Evolutionary conservation across 1,139 yeast species (phyloP).

Genomic region (Lizanozyma gosingica): DNA sequence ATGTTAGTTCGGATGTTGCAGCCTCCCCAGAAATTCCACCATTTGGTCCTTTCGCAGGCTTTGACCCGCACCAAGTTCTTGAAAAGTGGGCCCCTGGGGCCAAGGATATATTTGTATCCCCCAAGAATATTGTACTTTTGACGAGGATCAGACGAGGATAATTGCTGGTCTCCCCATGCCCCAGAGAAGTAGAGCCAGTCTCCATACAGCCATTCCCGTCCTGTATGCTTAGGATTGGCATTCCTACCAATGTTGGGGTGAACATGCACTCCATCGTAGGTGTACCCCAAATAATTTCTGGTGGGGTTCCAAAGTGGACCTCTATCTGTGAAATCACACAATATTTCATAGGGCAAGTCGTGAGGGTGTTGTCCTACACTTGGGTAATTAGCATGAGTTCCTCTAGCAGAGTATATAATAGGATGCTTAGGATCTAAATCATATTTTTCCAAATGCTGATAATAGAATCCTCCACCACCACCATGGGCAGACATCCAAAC

Average conservation of each 20-base stretch:
- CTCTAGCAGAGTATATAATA: slow-evolving; percentile 80
- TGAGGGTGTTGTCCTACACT: slow-evolving; percentile 96
- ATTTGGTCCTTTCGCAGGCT: slow-evolving; percentile 77
- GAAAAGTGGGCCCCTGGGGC: slow-evolving; percentile 82
- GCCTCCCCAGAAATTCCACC: slow-evolving; percentile 66
- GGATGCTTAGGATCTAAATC: slow-evolving; percentile 47
- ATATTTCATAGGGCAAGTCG: slow-evolving; percentile 83
- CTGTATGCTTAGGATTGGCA: slow-evolving; percentile 34
- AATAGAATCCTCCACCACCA: slow-evolving; percentile 87
- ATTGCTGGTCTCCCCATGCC: slow-evolving; percentile 82
- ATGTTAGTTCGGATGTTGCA: slow-evolving; percentile 71
- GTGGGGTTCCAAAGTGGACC: slow-evolving; percentile 96
- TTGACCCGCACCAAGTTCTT: slow-evolving; percentile 62
- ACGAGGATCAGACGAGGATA: slow-evolving; percentile 59
- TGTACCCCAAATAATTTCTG: slow-evolving; percentile 69
- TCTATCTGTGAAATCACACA: slow-evolving; percentile 88
- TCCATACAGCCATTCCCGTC: slow-evolving; percentile 57
- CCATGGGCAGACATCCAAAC: slow-evolving; percentile 99
- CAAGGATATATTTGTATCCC: slow-evolving; percentile 84
- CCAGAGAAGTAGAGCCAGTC: slow-evolving; percentile 79
- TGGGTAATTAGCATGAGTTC: slow-evolving; percentile 95
- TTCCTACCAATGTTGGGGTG: slow-evolving; percentile 29
- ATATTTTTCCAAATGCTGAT: slow-evolving; percentile 64
- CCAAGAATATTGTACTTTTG: slow-evolving; percentile 77
- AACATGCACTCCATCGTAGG: slow-evolving; percentile 52